Evolutionary conservation across 805 yeast species (phyloP).

Genomic region (Maudiozyma turicensis): DNA sequence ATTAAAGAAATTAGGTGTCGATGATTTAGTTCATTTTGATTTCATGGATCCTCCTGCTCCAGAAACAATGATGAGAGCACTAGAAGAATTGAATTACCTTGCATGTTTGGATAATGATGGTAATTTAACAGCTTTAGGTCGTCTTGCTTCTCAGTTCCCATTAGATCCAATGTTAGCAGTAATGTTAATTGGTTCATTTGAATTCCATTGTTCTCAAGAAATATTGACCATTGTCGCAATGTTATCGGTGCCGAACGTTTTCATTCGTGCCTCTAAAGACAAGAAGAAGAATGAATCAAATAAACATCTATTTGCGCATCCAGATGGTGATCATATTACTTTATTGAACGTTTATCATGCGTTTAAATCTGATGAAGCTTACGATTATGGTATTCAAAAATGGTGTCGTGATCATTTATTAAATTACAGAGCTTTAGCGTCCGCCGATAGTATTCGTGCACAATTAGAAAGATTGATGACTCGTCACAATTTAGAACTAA

Average conservation of each 20-base stretch:
- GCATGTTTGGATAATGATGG: conserved; percentile 91
- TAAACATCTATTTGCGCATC: conserved; percentile 79
- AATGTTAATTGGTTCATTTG: conserved; percentile 80
- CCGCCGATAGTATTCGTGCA: conserved; percentile 78
- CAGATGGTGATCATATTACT: conserved; percentile 92
- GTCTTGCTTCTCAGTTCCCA: conserved; percentile 88
- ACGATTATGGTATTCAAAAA: conserved; percentile 50
- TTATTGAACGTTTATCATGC: conserved; percentile 81
- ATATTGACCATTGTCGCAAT: conserved; percentile 81
- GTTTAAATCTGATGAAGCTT: conserved; percentile 66
- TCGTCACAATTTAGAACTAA: conserved; percentile 61
- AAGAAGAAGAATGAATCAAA: conserved; percentile 86
- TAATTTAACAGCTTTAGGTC: conserved; percentile 77
- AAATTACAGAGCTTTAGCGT: conserved; percentile 70
- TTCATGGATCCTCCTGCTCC: conserved; percentile 99
- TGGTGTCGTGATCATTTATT: conserved; percentile 93
- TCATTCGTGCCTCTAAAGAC: conserved; percentile 84
- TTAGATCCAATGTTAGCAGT: conserved; percentile 93
- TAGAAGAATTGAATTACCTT: conserved; percentile 87
- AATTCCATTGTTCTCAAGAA: conserved; percentile 80
- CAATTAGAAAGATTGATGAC: conserved; percentile 83
- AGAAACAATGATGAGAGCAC: conserved; percentile 98
- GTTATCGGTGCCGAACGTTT: conserved; percentile 88
- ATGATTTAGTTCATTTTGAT: conserved; percentile 94
- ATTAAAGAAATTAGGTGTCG: conserved; percentile 86